phyloP scores from a whole-genome alignment of 768 basidiomycete genomes.

The Trametes maxima region DNA sequence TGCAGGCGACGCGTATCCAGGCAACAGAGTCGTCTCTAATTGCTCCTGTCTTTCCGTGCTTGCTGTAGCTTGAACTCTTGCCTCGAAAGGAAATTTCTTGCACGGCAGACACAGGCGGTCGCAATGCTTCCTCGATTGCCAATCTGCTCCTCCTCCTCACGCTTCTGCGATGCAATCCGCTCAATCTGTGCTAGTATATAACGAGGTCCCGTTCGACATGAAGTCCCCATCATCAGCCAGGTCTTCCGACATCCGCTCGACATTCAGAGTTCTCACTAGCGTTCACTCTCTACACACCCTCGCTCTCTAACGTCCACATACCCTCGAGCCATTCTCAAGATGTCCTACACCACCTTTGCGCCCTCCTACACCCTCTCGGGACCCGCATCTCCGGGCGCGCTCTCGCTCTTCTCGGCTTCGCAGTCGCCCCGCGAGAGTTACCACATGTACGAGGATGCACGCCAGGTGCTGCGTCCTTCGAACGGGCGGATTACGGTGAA shows the following conservation, averaged over 20 bases:
- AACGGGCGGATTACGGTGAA: slow-evolving; percentile 11
- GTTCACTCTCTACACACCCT: background rate
- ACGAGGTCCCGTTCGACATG: background rate
- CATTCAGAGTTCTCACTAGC: slow-evolving; percentile 2
- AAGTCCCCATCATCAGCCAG: slow-evolving; percentile 6
- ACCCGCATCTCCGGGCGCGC: slow-evolving; percentile 23
- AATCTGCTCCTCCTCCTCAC: slow-evolving; percentile 12
- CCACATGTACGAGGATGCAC: slow-evolving; percentile 24
- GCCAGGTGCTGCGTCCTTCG: slow-evolving; percentile 25
- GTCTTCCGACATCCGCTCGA: background rate
- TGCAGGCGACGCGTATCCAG: slow-evolving; percentile 2
- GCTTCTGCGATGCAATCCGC: slow-evolving; percentile 13
- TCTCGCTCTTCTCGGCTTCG: slow-evolving; percentile 20
- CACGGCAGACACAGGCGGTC: background rate
- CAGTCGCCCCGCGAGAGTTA: slow-evolving; percentile 28
- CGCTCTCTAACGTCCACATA: background rate
- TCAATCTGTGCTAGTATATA: slow-evolving; percentile 1
- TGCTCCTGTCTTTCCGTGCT: slow-evolving; percentile 1
- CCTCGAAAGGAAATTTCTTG: slow-evolving; percentile 8
- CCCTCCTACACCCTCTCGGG: slow-evolving; percentile 23
- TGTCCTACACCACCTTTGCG: slow-evolving; percentile 21
- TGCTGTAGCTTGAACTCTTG: slow-evolving; percentile 4
- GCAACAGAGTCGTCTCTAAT: background rate
- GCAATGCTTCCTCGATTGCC: slow-evolving; percentile 3
- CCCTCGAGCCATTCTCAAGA: slow-evolving; percentile 2